Evolutionary conservation across 805 yeast genomes (phyloP), one percentile per base, ranked within the genome.

Genomic region (Metschnikowia picachoensis): DNA sequence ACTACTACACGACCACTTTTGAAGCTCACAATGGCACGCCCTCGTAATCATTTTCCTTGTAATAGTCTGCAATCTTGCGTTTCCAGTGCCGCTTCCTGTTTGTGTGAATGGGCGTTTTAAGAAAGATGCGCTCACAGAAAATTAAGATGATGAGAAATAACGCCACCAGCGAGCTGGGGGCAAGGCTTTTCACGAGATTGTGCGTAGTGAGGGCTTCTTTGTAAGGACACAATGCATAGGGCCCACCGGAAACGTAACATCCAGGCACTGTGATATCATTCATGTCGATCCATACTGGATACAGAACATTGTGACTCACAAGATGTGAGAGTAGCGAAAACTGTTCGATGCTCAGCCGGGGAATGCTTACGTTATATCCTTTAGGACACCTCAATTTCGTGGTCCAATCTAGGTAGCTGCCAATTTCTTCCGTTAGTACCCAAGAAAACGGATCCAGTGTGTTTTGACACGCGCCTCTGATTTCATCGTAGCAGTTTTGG

Each of bases 231-330:
- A 67, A 60, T 0, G 92, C 83, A 50, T 78, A 73, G 0, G 88
- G 79, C 0, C 96, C 96, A 1, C 96, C 96, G 11, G 78, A 64
- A 4, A 90, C 90, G 91, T 94, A 92, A 59, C 98, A 91, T 44
- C 80, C 77, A 3, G 75, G 66, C 16, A 82, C 80, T 1, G 87
- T 77, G 17, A 92, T 73, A 14, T 91, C 87, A 60, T 92, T 91
- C 51, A 89, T 55, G 64, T 88, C 89, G 3, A 89, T 78, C 97
- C 97, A 91, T 0, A 80, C 68, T 0, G 78, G 77, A 12, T 54
- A 63, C 13, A 49, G 53, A 2, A 57, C 50, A 13, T 65, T 60
- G 3, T 55, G 49, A 0, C 44, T 47, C 13, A 54, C 56, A 28
- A 74, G 63, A 35, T 64, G 60, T 35, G 65, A 56, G 44, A 60